Percentiles rank a stretch among this genome's conserved stretches.
phyloP scores from a whole-genome alignment of 2,329 filamentous ascomycete species.

The Neonectria sp. region DNA sequence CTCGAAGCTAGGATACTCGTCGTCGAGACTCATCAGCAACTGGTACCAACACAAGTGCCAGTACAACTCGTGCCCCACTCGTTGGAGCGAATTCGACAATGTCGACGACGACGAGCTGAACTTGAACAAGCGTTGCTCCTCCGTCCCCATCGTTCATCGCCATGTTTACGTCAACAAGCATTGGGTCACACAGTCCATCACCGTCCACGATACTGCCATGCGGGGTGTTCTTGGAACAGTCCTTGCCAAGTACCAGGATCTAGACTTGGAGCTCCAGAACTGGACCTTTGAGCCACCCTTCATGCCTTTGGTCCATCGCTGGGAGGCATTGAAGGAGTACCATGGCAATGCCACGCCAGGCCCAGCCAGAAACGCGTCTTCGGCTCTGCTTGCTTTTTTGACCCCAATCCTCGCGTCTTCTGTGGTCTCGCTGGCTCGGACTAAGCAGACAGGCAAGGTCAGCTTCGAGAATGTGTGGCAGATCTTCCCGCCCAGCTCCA shows the following conservation, averaged over 20 bases:
- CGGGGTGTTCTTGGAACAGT: conserved; percentile 46
- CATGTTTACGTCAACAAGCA: conserved; percentile 44
- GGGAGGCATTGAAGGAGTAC: conserved; percentile 43
- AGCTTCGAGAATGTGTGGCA: conserved; percentile 52
- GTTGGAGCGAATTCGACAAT: conserved; percentile 50
- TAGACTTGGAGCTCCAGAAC: conserved; percentile 51
- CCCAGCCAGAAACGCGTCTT: conserved; percentile 18
- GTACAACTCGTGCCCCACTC: conserved; percentile 40
- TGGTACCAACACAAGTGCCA: conserved; percentile 46
- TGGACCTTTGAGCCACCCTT: conserved; percentile 54
- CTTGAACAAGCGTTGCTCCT: conserved; percentile 40
- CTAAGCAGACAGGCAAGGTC: conserved; percentile 49
- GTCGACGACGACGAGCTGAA: conserved; percentile 47
- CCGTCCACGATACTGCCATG: conserved; percentile 51
- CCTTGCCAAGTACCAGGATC: conserved; percentile 52
- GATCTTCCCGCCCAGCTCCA: conserved; percentile 52
- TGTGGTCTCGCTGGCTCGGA: conserved; percentile 44
- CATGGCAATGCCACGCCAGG: conserved; percentile 1
- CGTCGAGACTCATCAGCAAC: conserved; percentile 19
- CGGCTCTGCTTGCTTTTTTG: conserved; percentile 48
- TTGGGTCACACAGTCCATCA: conserved; percentile 53
- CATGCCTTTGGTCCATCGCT: conserved; percentile 55
- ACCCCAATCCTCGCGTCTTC: conserved; percentile 47
- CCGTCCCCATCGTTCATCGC: conserved; percentile 53
- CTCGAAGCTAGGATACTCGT: conserved; percentile 13